A percentile compares a stretch with the other conserved stretches of the same genome.
Conservation (phyloP, 345 rosid genomes). For the Murraya koenigii region DNA sequence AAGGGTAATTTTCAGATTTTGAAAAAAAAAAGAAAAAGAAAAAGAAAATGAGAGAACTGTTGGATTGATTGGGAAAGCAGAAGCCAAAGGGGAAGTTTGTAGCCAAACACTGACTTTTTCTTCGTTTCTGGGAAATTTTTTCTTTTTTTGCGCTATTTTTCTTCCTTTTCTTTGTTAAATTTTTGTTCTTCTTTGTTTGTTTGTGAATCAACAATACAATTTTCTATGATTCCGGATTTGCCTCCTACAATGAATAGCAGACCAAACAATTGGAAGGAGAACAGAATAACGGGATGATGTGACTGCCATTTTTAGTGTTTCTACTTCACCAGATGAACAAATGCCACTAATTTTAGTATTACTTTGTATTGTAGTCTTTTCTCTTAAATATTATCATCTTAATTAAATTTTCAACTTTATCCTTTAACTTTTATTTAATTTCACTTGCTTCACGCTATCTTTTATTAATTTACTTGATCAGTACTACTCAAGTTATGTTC, state of each 20-base stretch:
- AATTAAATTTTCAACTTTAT: not conserved
- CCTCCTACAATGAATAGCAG: slow-evolving; percentile 56
- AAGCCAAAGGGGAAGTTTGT: slow-evolving; percentile 20
- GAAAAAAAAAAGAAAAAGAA: not conserved
- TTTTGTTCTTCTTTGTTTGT: slow-evolving; percentile 24
- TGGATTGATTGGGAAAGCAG: slow-evolving; percentile 20
- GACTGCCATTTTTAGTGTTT: slow-evolving; percentile 37
- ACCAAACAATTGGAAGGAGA: slow-evolving; percentile 70
- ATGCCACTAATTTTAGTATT: slow-evolving; percentile 9
- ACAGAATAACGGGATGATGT: slow-evolving; percentile 21
- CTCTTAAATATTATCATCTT: not conserved
- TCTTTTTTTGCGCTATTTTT: not conserved
- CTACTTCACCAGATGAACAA: not conserved
- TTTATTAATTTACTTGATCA: not conserved
- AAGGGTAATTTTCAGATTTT: slow-evolving; percentile 11
- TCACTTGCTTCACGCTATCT: not conserved
- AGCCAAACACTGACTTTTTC: slow-evolving; percentile 18
- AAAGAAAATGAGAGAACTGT: slow-evolving; percentile 17
- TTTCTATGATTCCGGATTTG: slow-evolving; percentile 47
- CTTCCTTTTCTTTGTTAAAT: slow-evolving; percentile 14
- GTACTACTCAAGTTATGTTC: not conserved
- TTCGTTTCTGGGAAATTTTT: slow-evolving; percentile 24
- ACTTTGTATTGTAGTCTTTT: not conserved
- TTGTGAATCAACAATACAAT: slow-evolving; percentile 23
- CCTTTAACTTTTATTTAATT: not conserved